These are phyloP conservation scores for Myriosclerotinia curreyana DNA, from an alignment of 2,329 filamentous ascomycete genomes.

Conservation along the genomic window DNA sequence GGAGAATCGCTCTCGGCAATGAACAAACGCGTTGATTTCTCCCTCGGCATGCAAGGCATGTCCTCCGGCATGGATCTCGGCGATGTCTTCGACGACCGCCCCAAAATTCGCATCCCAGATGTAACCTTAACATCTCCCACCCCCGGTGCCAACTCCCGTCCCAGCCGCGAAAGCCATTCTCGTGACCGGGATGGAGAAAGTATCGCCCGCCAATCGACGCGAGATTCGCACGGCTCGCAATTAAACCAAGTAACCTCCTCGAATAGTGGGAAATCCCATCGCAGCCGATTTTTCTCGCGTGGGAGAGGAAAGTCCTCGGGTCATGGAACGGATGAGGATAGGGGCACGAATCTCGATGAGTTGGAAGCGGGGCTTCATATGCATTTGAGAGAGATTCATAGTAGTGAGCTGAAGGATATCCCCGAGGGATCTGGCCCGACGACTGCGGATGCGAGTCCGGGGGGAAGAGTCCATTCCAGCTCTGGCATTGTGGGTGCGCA, in stretches of 20 bases:
- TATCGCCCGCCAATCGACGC: constrained; percentile 27
- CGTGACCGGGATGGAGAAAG: constrained; percentile 24
- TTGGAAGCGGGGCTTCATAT: constrained; percentile 34
- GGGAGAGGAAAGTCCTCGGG: constrained; percentile 36
- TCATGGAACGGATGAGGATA: constrained; percentile 24
- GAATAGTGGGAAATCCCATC: constrained; percentile 46
- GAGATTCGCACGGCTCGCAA: constrained; percentile 25
- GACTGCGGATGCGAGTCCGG: constrained; percentile 19
- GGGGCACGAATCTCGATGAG: constrained; percentile 33
- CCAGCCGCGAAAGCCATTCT: background rate
- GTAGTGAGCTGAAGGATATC: constrained; percentile 38
- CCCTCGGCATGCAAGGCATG: constrained; percentile 61
- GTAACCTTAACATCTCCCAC: constrained; percentile 36
- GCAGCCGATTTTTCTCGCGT: constrained; percentile 59
- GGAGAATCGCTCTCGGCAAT: constrained; percentile 57
- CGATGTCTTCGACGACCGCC: constrained; percentile 59
- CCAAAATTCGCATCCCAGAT: constrained; percentile 41
- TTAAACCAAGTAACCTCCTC: constrained; percentile 37
- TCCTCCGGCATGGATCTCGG: constrained; percentile 57
- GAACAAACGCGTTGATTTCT: constrained; percentile 66
- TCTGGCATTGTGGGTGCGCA: constrained; percentile 38
- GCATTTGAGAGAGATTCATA: constrained; percentile 41
- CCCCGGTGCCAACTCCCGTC: constrained; percentile 29
- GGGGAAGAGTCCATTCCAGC: constrained; percentile 37
- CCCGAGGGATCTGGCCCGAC: constrained; percentile 39